Base-by-base conservation (phyloP, 805 yeast genomes). In the Candida oleophila region DNA sequence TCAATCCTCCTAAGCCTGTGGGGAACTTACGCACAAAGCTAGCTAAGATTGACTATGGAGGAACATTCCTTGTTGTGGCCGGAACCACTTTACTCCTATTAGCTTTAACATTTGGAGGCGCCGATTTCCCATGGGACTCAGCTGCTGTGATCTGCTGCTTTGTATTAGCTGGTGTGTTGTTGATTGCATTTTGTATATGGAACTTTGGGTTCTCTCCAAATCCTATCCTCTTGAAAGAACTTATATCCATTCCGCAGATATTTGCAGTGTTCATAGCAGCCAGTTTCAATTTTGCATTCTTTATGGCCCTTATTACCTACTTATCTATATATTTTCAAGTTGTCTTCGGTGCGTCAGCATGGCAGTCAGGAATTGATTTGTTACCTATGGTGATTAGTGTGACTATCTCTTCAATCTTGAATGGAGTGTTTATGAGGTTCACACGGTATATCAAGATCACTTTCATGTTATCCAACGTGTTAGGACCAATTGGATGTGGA, bases 51-150 rank as follows among this genome's bases (percentile, higher is more conserved):
- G 87, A 82, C 59, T 77, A 67, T 53, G 11, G 73, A 3, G 86
- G 85, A 1, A 73, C 77, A 2, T 52, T 68, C 18, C 51, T 80
- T 8, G 52, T 78, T 25, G 59, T 75, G 3, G 54, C 66, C 3
- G 77, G 79, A 1, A 53, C 74, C 39, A 77, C 80, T 3, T 55
- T 81, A 38, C 47, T 78, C 1, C 60, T 74, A 45, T 62, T 76
- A 38, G 87, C 74, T 0, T 57, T 82, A 33, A 73, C 83, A 0
- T 75, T 81, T 53, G 87, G 86, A 16, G 82, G 83, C 2, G 60
- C 64, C 32, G 66, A 73, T 30, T 73, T 61, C 53, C 62, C 78
- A 1, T 83, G 88, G 88, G 56, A 63, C 2, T 75, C 83, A 0
- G 77, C 78, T n/a, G 72, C 78, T 3, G 78, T 80, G 2, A 74